phyloP scores from a whole-genome alignment of 2,329 filamentous ascomycete genomes.

The Coleophoma cylindrospora region DNA sequence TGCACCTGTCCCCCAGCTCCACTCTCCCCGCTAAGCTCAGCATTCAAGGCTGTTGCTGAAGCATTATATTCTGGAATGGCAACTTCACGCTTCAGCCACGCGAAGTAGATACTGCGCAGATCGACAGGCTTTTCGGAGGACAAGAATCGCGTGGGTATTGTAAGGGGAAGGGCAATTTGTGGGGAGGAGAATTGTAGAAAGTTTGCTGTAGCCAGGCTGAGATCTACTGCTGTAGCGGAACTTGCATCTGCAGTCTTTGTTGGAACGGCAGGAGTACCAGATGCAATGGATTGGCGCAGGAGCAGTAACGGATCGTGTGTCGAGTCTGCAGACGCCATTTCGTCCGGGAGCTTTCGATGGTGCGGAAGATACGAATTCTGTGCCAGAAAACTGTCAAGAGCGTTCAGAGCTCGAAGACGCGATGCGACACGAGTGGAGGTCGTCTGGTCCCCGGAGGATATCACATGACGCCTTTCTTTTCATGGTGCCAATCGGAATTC shows the following conservation, averaged over 20 bases:
- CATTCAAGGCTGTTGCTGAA: slow-evolving; percentile 74
- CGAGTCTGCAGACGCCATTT: slow-evolving; percentile 52
- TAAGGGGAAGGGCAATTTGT: slow-evolving; percentile 62
- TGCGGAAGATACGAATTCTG: background rate
- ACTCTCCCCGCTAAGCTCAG: slow-evolving; percentile 53
- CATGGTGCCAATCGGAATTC: too few species aligned
- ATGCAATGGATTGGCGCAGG: slow-evolving; percentile 76
- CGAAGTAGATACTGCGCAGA: slow-evolving; percentile 92
- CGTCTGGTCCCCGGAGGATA: too few species aligned
- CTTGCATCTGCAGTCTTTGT: slow-evolving; percentile 64
- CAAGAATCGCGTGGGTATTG: slow-evolving; percentile 77
- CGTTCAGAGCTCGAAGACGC: too few species aligned
- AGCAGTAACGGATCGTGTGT: slow-evolving; percentile 73
- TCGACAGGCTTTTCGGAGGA: slow-evolving; percentile 73
- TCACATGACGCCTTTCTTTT: too few species aligned
- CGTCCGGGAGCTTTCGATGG: background rate
- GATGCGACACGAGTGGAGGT: too few species aligned
- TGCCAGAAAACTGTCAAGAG: background rate
- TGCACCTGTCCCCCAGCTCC: slow-evolving; percentile 66
- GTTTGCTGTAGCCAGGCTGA: slow-evolving; percentile 68
- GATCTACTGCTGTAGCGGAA: slow-evolving; percentile 48
- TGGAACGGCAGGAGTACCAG: slow-evolving; percentile 64
- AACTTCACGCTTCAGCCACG: slow-evolving; percentile 89
- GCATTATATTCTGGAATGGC: slow-evolving; percentile 89
- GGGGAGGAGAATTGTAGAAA: slow-evolving; percentile 69